Percentiles rank a stretch among this genome's conserved stretches.
phyloP scores from a whole-genome alignment of 1,284 basidiomycete species.

The Rhodotorula sp. region DNA sequence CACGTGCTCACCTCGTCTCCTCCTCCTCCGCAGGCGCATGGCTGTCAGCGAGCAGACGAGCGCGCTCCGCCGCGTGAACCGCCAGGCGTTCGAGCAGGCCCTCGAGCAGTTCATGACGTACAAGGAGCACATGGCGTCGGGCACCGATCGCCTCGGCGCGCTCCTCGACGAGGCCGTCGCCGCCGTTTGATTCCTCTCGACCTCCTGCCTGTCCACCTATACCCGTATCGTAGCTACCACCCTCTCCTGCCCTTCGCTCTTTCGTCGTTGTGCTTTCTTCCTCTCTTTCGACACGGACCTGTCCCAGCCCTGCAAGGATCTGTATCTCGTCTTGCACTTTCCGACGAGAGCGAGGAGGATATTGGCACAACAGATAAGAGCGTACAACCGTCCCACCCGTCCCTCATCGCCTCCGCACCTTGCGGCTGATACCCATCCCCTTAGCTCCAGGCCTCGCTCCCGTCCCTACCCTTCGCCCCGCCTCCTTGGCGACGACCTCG shows the following conservation, averaged over 20 bases:
- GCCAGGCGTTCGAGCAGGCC: slow-evolving; percentile 27
- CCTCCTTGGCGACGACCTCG: slow-evolving; percentile 19
- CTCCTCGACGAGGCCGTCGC: slow-evolving; percentile 20
- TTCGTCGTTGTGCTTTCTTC: neutral
- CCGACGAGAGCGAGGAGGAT: no score
- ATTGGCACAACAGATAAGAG: no score
- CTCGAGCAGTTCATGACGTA: slow-evolving; percentile 31
- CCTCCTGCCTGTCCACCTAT: neutral
- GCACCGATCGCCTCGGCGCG: slow-evolving; percentile 13
- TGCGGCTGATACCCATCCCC: slow-evolving; percentile 9
- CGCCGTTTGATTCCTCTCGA: neutral
- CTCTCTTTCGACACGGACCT: neutral
- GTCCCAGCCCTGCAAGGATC: neutral
- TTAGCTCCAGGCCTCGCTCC: slow-evolving; percentile 31
- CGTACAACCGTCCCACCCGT: no score
- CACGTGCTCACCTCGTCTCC: no score
- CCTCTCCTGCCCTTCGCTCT: neutral
- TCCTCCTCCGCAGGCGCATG: slow-evolving; percentile 10
- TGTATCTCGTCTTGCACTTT: neutral
- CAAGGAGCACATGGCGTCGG: slow-evolving; percentile 33
- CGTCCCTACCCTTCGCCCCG: slow-evolving; percentile 27
- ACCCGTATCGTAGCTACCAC: neutral
- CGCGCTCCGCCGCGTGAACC: slow-evolving; percentile 22
- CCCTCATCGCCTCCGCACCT: neutral
- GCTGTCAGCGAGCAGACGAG: slow-evolving; percentile 13